Evolutionary conservation across 805 yeast species (phyloP), one percentile per base, ranked within the genome.

Genomic region (Kurtzmaniella fragi): DNA sequence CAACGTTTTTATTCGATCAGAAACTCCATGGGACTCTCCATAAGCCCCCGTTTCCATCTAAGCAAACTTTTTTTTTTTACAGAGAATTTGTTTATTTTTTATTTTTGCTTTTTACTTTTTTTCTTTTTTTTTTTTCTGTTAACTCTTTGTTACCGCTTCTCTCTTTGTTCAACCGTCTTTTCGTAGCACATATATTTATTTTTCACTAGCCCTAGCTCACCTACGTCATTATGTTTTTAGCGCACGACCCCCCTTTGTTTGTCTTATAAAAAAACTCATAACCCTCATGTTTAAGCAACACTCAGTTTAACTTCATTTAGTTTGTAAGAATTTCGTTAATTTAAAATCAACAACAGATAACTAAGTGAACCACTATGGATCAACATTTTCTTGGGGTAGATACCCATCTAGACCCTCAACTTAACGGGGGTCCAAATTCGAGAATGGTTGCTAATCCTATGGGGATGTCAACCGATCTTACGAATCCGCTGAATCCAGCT

Each of bases 351-450:
- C 25, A 20, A 20, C 25, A 20, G 8, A 20, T 5, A 20, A 5
- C 25, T 17, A 17, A 32, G 28, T 17, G 35, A 15, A 12, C 17
- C 35, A 9, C 26, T 17, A 49, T 43, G 49, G 47, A 43, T 34
- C 51, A 50, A 25, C 54, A 48, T 31, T 47, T 44, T 42, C 41
- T 48, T 20, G 38, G 43, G n/a, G 53, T 47, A 17, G 54, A 47
- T 28, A 39, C 47, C 10, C 45, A 42, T 17, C 39, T 50, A 17
- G 54, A 50, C 33, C 44, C 50, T 20, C 52, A 40, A 38, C 39
- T 47, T 29, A 48, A 44, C 37, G 38, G 28, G 28, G 42, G 41
- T 28, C 36, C 32, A 36, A 26, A 29, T 32, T 20, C 25, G 5
- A 25, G 31, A 32, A 25, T 33, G 31, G 30, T 28, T 15, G 39